A percentile compares a stretch with the other conserved stretches of the same genome.
These are phyloP conservation scores for Elsinoe batatas DNA, from an alignment of 2,329 filamentous ascomycete species.

Conservation along the genomic window DNA sequence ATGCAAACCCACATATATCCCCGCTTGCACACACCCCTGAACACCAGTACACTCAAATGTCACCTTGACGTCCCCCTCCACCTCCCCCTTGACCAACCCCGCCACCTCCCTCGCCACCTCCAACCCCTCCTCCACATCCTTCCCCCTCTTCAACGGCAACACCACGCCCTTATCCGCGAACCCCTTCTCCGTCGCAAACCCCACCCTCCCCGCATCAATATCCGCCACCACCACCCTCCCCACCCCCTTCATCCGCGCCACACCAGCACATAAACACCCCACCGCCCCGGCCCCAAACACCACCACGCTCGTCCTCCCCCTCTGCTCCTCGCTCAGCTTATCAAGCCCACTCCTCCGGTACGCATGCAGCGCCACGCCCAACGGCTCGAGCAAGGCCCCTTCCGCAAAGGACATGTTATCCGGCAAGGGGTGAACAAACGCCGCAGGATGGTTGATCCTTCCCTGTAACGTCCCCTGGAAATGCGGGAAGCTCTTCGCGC, in stretches of 20 bases:
- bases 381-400: conserved; percentile 50
- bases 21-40: conserved; percentile 62
- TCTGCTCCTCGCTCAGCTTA: conserved; percentile 14
- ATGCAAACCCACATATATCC: conserved; percentile 49
- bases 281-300: conserved; percentile 55
- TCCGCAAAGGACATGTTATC: conserved; percentile 43
- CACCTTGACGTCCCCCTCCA: conserved; percentile 44
- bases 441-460: conserved; percentile 50
- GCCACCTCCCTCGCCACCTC: conserved; percentile 43
- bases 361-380: conserved; percentile 52
- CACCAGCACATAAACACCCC: conserved; percentile 48
- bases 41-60: conserved; percentile 72
- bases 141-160: conserved; percentile 38
- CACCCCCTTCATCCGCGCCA: conserved; percentile 45
- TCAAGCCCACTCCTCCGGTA: conserved; percentile 44
- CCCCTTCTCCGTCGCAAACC: conserved; percentile 44
- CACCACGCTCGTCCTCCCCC: conserved; percentile 37
- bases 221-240: conserved; percentile 50
- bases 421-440: conserved; percentile 50
- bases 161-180: conserved; percentile 39
- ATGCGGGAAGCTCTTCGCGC: conserved; percentile 51
- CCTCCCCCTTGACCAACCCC: conserved; percentile 28
- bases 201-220: conserved; percentile 47
- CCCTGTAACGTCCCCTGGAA: conserved; percentile 56
- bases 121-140: conserved; percentile 44